Conservation (phyloP, 306 rosid species). For the Prunus mongolica region DNA sequence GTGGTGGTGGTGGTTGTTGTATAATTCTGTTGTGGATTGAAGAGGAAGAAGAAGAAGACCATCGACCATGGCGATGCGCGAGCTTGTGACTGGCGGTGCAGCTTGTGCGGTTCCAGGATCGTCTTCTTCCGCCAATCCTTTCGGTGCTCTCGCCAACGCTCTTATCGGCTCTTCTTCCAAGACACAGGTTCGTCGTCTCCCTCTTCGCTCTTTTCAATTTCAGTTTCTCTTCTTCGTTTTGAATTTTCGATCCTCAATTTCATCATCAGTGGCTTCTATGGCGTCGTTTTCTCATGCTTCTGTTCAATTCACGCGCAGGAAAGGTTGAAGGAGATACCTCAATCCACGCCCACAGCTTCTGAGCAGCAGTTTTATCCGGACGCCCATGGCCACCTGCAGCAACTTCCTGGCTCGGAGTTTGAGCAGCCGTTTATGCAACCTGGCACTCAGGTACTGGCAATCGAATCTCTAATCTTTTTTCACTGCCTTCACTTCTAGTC, state of each 20-base stretch:
- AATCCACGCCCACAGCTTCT: constrained; percentile 45
- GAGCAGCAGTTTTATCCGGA: constrained; percentile 40
- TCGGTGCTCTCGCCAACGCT: constrained; percentile 82
- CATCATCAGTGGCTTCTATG: background rate
- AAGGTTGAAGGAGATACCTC: constrained; percentile 81
- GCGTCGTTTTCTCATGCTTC: constrained; percentile 6
- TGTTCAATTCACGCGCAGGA: constrained; percentile 41
- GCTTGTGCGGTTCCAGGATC: constrained; percentile 81
- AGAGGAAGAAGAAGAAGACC: background rate
- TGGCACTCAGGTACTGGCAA: constrained; percentile 50
- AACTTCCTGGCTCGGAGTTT: constrained; percentile 71
- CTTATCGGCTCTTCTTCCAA: constrained; percentile 75
- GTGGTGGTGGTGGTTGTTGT: background rate
- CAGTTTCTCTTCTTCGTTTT: background rate
- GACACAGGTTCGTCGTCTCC: constrained; percentile 44
- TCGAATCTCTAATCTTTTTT: background rate
- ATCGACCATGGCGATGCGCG: constrained; percentile 86
- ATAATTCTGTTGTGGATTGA: background rate
- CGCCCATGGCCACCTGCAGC: constrained; percentile 7
- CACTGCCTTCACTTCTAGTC: background rate
- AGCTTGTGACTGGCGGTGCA: constrained; percentile 73
- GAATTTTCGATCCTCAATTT: background rate
- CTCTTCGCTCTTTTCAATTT: background rate
- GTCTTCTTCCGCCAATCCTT: constrained; percentile 74
- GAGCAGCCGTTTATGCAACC: constrained; percentile 62